Evolutionary conservation across 2,329 filamentous ascomycete species (phyloP).

Genomic region (Colletotrichum brevisporum): DNA sequence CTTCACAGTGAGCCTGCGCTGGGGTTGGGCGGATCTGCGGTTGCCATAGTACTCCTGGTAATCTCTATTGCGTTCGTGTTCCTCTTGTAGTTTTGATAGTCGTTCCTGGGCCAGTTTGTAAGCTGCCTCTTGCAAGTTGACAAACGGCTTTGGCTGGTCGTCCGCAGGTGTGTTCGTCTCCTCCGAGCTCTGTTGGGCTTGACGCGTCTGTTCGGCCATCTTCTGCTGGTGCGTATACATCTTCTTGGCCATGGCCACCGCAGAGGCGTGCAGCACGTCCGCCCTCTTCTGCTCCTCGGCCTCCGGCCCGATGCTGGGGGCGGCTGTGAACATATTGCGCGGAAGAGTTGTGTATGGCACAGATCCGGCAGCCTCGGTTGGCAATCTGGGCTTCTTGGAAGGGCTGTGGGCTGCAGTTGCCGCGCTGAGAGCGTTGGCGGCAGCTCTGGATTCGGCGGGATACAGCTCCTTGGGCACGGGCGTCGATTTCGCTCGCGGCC

Average conservation of each 20-base stretch:
- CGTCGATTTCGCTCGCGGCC: constrained; percentile 76
- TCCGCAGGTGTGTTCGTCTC: constrained; percentile 50
- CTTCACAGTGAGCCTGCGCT: constrained; percentile 64
- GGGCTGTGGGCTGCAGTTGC: constrained; percentile 77
- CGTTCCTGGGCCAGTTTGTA: constrained; percentile 89
- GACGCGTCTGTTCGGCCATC: constrained; percentile 66
- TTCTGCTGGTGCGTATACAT: constrained; percentile 84
- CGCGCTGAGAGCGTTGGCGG: constrained; percentile 78
- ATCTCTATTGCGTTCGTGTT: constrained; percentile 72
- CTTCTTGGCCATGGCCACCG: constrained; percentile 88
- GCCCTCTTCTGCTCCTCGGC: constrained; percentile 80
- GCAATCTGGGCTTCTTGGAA: constrained; percentile 58
- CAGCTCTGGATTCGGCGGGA: constrained; percentile 72
- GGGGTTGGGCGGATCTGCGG: constrained; percentile 52
- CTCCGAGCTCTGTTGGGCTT: constrained; percentile 51
- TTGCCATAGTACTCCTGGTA: constrained; percentile 84
- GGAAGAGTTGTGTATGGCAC: constrained; percentile 77
- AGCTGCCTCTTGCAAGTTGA: constrained; percentile 86
- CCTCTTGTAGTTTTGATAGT: constrained; percentile 83
- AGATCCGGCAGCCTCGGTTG: constrained; percentile 74
- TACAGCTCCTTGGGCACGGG: constrained; percentile 65
- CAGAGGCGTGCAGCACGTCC: constrained; percentile 83
- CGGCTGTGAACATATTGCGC: constrained; percentile 82
- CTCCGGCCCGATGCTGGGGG: constrained; percentile 80
- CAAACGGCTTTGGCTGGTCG: constrained; percentile 66